Evolutionary conservation across 305 asterid species (phyloP), one percentile per base, ranked within the genome.

Genomic region (Coffea humblotiana): DNA sequence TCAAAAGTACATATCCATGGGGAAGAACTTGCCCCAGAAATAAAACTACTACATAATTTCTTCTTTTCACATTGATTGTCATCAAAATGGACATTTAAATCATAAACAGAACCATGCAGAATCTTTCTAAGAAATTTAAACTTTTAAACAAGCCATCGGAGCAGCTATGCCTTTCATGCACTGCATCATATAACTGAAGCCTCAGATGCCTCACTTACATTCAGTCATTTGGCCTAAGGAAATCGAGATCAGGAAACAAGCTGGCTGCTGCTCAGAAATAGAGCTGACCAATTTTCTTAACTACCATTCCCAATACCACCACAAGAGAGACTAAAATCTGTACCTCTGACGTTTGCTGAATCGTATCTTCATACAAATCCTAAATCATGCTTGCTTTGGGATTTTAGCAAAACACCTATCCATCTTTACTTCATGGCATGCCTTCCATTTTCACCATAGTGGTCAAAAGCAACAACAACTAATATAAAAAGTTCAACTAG

Each of bases 391-490:
- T 7, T 40, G 23, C 32, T 27, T 27, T 63, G 6, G 23, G 47
- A 12, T 60, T 32, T 61, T n/a, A 21, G 56, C 49, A 77, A 32
- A 43, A 70, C 16, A 23, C 40, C 35, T 40, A 0, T 1, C 21
- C 15, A 2, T 23, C n/a, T 67, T 37, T 35, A 52, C 45, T 37
- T n/a, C 40, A 37, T 35, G 81, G 35, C 54, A n/a, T 56, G 2
- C 48, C 51, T 18, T n/a, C 23, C 66, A 19, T 27, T 29, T 29
- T 58, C 52, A 71, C 40, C 64, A 27, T 61, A 48, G 35, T 49
- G 47, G 80, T 74, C 66, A 71, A 61, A 56, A 71, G 48, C 52
- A 71, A 76, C 68, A 77, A 13, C 74, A 40, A 35, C 48, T 48
- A 3, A 65, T 70, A 79, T 40, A 69, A 64, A 67, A 40, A 40